Base-by-base conservation (phyloP, 441 rosid species). In the Pelargonium fulgidum region DNA sequence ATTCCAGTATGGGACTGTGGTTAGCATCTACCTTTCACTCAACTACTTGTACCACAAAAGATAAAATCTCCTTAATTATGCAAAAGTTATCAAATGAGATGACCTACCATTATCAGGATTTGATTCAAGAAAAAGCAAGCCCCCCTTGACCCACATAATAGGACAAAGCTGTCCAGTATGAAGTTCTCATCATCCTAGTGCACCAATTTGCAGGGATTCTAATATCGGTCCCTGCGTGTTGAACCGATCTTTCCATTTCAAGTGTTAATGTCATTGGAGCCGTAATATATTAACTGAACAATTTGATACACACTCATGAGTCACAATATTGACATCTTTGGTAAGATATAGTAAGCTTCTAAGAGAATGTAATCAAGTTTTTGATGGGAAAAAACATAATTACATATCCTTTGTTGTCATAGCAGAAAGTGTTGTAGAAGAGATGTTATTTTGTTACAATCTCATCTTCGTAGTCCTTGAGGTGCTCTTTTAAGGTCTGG, bases 401-500 rank as follows among this genome's bases (percentile, higher is more conserved):
- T 54, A 54, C 22, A 54, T 16, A 17, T 36, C 56, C n/a, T 50
- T 11, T 10, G 4, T 50, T 11, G 56, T 13, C 14, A 50, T 14
- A n/a, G 56, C n/a, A 50, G 19, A 50, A 50, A 50, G 7, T 36
- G 41, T 36, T 36, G 41, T 36, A 36, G 41, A 36, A 54, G 61
- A 54, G 58, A 3, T 54, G 61, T 16, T 8, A 14, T 54, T 54
- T 14, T 22, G 64, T 71, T 71, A 78, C 84, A 63, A 70, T 65
- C 70, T 75, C 85, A 16, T 81, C 88, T 66, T 82, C 85, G 29
- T 48, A 52, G 69, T 88, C 88, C 73, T 80, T 82, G 69, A 87
- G 92, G 78, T 89, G 92, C 66, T 84, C 89, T 69, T 78, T 87
- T 36, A 91, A 80, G 64, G 83, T 62, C 58, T 84, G 97, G 72